Evolutionary conservation across 305 asterid species (phyloP), one percentile per base, ranked within the genome.

Genomic region (Withania somnifera): DNA sequence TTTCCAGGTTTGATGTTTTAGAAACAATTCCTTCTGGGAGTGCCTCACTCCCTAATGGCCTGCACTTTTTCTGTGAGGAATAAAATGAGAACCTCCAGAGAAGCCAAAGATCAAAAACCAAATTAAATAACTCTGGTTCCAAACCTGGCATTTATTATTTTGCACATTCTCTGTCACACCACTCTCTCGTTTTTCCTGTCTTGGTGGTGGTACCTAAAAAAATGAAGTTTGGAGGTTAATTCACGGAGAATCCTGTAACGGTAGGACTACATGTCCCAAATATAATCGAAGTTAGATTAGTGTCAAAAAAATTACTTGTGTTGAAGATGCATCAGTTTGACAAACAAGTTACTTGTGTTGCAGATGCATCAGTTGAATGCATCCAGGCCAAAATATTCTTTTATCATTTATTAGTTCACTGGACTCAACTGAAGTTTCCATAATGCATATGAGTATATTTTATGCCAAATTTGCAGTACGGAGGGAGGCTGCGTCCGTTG

Each of bases 21-120:
- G 95, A 86, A 80, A 93, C 85, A 85, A 96, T 92, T 85, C 98
- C 98, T 85, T 93, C 82, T 1, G 99, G 99, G 87, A 96, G 89
- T 87, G 93, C 84, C 85, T 92, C 97, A 84, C 86, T 89, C 24
- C 98, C 97, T 61, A 60, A 24, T 7, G 91, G 90, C 87, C 87
- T 87, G 88, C 98, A 93, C 40, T 77, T 87, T 17, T 80, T 90
- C 98, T 95, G 83, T 58, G 61, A 81, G 73, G 73, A 56, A 84
- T 75, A 76, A 77, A 50, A 36, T 51, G 28, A 81, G n/a, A 28
- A 83, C 78, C 60, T 17, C 53, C 7, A 36, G 10, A 84, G 60
- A 45, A 68, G 45, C 82, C 22, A 40, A 53, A 66, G 38, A 50
- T 11, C 11, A 15, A 56, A 69, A 34, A n/a, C 1, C 50, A 71